Evolutionary conservation across 2,329 filamentous ascomycete genomes (phyloP).

Genomic region (Hypoxylon sp.): DNA sequence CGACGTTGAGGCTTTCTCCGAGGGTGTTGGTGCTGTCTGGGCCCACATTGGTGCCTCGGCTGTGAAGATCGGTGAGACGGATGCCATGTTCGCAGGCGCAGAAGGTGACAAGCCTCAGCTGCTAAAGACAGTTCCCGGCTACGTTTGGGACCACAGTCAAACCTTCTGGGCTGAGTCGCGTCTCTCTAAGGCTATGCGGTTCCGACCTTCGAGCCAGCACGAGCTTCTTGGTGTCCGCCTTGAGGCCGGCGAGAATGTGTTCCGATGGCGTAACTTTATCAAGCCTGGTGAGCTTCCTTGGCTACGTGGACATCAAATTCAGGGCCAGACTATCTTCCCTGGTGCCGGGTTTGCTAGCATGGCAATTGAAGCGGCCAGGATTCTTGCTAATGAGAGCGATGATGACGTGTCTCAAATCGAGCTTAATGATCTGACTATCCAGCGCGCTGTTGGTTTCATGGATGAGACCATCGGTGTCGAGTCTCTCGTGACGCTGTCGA

Average conservation of each 20-base stretch:
- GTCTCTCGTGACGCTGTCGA: constrained; percentile 45
- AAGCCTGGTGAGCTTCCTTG: constrained; percentile 35
- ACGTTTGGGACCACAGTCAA: constrained; percentile 42
- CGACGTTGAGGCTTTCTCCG: constrained; percentile 43
- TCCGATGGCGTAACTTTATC: constrained; percentile 35
- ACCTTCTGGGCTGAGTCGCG: constrained; percentile 39
- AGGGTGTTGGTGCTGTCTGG: constrained; percentile 42
- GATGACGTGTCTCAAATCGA: constrained; percentile 36
- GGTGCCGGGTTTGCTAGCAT: constrained; percentile 46
- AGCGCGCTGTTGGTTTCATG: constrained; percentile 41
- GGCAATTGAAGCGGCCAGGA: constrained; percentile 45
- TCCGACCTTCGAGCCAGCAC: constrained; percentile 11
- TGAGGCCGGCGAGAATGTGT: constrained; percentile 36
- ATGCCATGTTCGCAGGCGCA: constrained; percentile 5
- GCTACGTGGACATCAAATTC: constrained; percentile 43
- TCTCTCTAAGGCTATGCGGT: constrained; percentile 20
- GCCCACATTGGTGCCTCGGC: constrained; percentile 18
- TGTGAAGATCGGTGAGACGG: constrained; percentile 32
- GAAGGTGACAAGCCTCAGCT: constrained; percentile 22
- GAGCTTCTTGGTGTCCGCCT: constrained; percentile 26
- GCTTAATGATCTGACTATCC: constrained; percentile 42
- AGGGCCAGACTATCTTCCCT: constrained; percentile 46
- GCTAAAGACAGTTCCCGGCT: constrained; percentile 33
- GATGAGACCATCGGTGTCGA: constrained; percentile 45
- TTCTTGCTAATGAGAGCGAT: constrained; percentile 12